Evolutionary conservation across 2,329 filamentous ascomycete species (phyloP).

Genomic region (Fusarium sp.): DNA sequence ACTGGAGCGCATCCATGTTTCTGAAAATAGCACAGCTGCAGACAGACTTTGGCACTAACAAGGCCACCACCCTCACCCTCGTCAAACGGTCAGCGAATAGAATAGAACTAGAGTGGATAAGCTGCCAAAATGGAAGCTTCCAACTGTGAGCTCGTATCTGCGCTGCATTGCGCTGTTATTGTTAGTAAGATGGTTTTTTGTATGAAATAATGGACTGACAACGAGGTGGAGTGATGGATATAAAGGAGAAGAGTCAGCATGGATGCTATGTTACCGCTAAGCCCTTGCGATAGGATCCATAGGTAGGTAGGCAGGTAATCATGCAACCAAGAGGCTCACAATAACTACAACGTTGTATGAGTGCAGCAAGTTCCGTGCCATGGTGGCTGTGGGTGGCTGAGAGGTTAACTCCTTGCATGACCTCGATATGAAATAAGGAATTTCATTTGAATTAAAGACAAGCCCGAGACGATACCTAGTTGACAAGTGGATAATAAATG

Average conservation of each 20-base stretch:
- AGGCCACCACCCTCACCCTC: constrained; percentile 9
- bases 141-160: constrained; percentile 13
- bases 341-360: constrained; percentile 32
- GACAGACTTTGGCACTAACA: constrained; percentile 24
- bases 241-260: background rate
- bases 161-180: constrained; percentile 1
- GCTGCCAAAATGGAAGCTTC: background rate
- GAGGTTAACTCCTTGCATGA: constrained; percentile 32
- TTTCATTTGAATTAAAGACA: background rate
- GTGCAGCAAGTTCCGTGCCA: constrained; percentile 8
- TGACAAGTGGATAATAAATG: background rate
- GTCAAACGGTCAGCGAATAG: constrained; percentile 30
- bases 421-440: constrained; percentile 2
- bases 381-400: constrained; percentile 38
- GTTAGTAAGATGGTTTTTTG: background rate
- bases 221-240: background rate
- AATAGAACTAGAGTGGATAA: background rate
- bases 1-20: constrained; percentile 13
- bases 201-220: no score
- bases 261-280: no score
- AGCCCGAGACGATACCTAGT: background rate
- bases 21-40: constrained; percentile 33
- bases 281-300: no score
- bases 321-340: constrained; percentile 4
- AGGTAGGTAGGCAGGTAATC: background rate